Evolutionary conservation across 75 land plant species (phyloP), one percentile per base, ranked within the genome.

Genomic region (Selaginella moellendorffii): DNA sequence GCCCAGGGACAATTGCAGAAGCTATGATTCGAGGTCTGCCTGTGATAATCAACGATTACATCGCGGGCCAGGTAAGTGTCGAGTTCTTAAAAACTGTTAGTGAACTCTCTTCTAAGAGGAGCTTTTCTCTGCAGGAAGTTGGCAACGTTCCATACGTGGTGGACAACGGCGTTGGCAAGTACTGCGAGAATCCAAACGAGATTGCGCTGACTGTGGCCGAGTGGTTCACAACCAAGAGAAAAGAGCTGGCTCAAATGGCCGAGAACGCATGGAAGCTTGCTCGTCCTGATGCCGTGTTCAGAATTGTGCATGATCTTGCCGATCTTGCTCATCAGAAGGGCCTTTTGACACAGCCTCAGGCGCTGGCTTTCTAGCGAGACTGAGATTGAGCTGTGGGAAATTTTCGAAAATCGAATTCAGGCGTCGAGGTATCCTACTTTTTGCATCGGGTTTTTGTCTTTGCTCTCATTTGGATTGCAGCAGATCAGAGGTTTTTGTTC

Each of bases 1-100:
- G 99, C 17, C 99, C 99, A 1, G 99, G 99, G 46, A 95, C 99
- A 8, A 95, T 95, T 63, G 99, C 99, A 28, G 99, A 95, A 71
- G 87, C 99, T 0, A 89, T 95, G 99, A 95, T 95, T 51, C 72
- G 85, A 25, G 99, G 96, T 2, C 87, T 95, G 30, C 99, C 99
- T 27, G 74, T 95, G 61, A 82, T 95, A 54, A 75, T 95, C 17
- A 90, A 90, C 69, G 84, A 71, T 72, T 95, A 68, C 73, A 95
- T 95, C 63, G 96, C 96, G 26, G 96, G 99, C 28, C 99, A 95
- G 83, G 99, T 89, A 70, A 22, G 20, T 61, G 26, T 22, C 10
- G n/a, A n/a, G 14, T 36, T 36, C 5, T 36, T 36, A 36, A 36
- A 36, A 5, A 36, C 46, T 36, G 10, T 5, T 36, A 5, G 10